Conservation (phyloP, 805 yeast genomes). For the Yarrowia sp. region DNA sequence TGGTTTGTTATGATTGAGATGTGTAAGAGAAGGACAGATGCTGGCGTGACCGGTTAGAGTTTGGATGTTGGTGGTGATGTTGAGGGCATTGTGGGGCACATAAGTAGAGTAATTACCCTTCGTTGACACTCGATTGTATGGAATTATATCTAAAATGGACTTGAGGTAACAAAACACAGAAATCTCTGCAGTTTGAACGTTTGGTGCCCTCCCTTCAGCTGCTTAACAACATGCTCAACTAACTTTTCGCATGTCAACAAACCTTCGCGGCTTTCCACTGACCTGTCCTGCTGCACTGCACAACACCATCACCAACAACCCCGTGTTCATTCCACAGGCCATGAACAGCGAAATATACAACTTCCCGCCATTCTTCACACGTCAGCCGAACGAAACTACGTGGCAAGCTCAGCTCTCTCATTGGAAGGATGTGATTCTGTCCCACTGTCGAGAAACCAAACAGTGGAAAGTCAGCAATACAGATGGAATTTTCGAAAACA, state of each 20-base stretch:
- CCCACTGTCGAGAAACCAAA: slow-evolving; percentile 55
- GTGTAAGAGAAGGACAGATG: background rate
- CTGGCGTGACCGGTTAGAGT: background rate
- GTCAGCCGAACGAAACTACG: slow-evolving; percentile 80
- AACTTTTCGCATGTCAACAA: too few relatives aligned
- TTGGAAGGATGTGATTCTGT: slow-evolving; percentile 67
- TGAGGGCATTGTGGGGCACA: too few relatives aligned
- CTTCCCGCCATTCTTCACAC: slow-evolving; percentile 90
- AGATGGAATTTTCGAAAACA: slow-evolving; percentile 37
- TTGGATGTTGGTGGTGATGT: background rate
- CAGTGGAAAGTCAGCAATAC: slow-evolving; percentile 49
- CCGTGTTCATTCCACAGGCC: background rate
- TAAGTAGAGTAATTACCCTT: too few relatives aligned
- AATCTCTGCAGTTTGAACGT: too few relatives aligned
- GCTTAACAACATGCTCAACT: background rate
- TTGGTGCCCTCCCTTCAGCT: too few relatives aligned
- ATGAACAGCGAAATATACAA: slow-evolving; percentile 55
- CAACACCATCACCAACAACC: slow-evolving; percentile 6
- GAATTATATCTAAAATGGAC: too few relatives aligned
- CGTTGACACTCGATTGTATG: too few relatives aligned
- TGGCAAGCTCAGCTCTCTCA: slow-evolving; percentile 72
- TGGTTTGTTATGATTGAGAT: background rate
- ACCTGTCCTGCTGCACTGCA: slow-evolving; percentile 5
- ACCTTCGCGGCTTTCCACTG: background rate
- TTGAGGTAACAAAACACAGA: too few relatives aligned